A percentile compares a stretch with the other conserved stretches of the same genome.
Evolutionary conservation across 2,329 filamentous ascomycete genomes (phyloP).

Genomic region (Nakataea oryzae): DNA sequence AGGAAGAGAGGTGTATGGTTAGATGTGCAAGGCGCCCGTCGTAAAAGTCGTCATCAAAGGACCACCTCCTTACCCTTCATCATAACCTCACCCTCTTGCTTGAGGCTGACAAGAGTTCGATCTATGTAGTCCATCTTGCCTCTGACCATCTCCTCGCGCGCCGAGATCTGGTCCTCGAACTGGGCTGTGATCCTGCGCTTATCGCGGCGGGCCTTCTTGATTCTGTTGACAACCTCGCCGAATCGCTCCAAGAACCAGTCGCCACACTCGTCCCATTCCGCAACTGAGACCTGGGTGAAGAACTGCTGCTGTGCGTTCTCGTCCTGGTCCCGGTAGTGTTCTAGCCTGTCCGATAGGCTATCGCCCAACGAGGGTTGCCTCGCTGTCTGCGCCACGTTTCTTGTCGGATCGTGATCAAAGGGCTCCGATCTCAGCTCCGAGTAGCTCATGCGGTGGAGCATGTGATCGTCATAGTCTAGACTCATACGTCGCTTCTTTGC

Average conservation of each 20-base stretch:
- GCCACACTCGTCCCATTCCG: conserved; percentile 48
- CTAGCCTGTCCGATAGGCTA: conserved; percentile 35
- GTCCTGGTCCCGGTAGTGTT: conserved; percentile 35
- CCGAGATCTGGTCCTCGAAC: conserved; percentile 46
- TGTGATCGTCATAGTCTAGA: conserved; percentile 46
- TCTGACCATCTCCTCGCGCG: conserved; percentile 42
- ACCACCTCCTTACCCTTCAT: conserved; percentile 32
- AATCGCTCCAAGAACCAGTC: conserved; percentile 51
- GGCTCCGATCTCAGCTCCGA: conserved; percentile 36
- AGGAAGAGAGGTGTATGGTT: no score
- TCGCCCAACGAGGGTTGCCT: conserved; percentile 19
- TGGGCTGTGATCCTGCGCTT: conserved; percentile 38
- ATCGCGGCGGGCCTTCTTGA: conserved; percentile 35
- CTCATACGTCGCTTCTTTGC: conserved; percentile 31
- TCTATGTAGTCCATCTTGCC: conserved; percentile 42
- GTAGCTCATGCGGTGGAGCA: conserved; percentile 43
- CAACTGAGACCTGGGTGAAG: conserved; percentile 40
- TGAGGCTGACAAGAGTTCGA: conserved; percentile 42
- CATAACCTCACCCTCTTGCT: conserved; percentile 44
- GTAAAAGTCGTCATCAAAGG: no score
- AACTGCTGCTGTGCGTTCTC: conserved; percentile 32
- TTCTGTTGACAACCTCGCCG: conserved; percentile 32
- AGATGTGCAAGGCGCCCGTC: no score
- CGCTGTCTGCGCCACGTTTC: conserved; percentile 24
- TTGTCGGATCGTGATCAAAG: conserved; percentile 47